Base-by-base conservation (phyloP, 345 rosid species). In the Aurinia saxatilis region DNA sequence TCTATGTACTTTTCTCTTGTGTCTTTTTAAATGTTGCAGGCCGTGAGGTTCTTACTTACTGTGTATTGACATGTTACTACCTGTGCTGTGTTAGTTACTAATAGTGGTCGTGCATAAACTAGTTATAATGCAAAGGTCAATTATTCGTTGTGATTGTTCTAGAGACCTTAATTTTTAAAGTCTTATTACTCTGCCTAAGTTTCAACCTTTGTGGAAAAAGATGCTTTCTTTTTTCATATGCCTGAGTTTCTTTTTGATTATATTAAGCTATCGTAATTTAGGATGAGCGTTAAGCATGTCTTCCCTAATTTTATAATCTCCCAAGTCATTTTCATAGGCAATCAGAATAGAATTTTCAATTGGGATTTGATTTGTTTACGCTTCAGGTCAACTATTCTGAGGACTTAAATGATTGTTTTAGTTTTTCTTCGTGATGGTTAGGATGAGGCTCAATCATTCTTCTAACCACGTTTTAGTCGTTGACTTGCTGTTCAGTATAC, bases 401-500 rank as follows among this genome's bases (percentile, higher is more conserved):
- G 10, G 51, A 57, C 25, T 34, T 39, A 1, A 39, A 56, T 40
- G 21, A 5, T 66, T 56, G 33, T 37, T 47, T 62, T 15, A n/a
- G 36, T 49, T 8, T 17, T 35, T 11, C 8, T 27, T 1, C 21
- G 7, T 51, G 51, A 9, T 10, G 8, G 17, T 10, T 50, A 15
- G 13, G 67, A 50, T 39, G 25, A 64, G 25, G 44, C 25, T 53
- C 21, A 39, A 5, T 18, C 41, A 7, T 64, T 52, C 44, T 65
- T 44, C 10, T 14, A 55, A 25, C 6, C 56, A 56, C 3, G 46
- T 63, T 55, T 46, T 55, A 34, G 52, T 65, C 54, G 15, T 46
- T 65, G 49, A 66, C 71, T 56, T 37, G 41, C 13, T 66, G 47
- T 33, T 36, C 2, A 42, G 46, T 65, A 65, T 34, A 45, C 31